Conservation (phyloP, 2,329 filamentous ascomycete genomes). For the Colletotrichum orchidophilum region DNA sequence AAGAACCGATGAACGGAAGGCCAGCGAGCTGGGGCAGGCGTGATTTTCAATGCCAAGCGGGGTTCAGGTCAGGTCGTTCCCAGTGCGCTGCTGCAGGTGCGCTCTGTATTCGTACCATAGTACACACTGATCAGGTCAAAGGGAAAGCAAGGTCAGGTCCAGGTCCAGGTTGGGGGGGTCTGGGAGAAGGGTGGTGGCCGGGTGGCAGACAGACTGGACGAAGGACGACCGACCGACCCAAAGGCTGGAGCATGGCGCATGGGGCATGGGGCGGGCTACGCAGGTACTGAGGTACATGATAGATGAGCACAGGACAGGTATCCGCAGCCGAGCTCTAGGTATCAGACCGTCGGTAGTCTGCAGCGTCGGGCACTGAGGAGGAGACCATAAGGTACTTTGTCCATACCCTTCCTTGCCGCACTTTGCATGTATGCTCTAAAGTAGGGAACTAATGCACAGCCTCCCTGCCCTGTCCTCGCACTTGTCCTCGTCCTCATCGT, state of each 20-base stretch:
- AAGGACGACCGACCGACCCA: background rate
- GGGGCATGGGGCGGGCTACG: background rate
- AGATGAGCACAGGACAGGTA: background rate
- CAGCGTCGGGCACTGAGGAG: background rate
- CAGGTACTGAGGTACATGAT: background rate
- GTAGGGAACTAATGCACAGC: constrained; percentile 7
- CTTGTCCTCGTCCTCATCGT: background rate
- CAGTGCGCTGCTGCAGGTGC: constrained; percentile 29
- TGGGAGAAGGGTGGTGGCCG: background rate
- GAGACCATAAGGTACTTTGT: background rate
- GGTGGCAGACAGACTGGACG: background rate
- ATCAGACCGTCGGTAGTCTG: background rate
- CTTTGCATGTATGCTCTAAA: background rate
- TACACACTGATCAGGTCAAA: constrained; percentile 26
- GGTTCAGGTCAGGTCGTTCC: constrained; percentile 30
- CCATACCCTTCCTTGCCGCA: background rate
- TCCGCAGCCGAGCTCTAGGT: background rate
- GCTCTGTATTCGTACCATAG: constrained; percentile 6
- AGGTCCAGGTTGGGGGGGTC: background rate
- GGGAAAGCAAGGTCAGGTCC: background rate
- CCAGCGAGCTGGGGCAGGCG: constrained; percentile 30
- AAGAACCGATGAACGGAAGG: background rate
- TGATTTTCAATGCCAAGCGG: constrained; percentile 36
- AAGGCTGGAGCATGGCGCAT: background rate
- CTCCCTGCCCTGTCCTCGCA: background rate